Percentiles rank a stretch among this genome's conserved stretches.
Evolutionary conservation across 345 rosid genomes (phyloP).

Genomic region (Salix udensis): DNA sequence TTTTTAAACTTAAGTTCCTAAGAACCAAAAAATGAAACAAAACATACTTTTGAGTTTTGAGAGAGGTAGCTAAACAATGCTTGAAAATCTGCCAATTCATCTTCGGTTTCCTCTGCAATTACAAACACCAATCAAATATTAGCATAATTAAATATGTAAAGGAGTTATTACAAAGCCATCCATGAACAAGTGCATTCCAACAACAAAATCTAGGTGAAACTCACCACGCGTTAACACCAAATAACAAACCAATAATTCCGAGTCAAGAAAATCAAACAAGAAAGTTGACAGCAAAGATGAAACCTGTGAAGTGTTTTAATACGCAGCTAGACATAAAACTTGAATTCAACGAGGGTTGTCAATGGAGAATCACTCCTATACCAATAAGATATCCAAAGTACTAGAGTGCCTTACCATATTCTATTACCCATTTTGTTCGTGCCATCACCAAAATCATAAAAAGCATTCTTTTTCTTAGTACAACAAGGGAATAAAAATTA

Average conservation of each 20-base stretch:
- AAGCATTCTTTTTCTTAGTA: not conserved
- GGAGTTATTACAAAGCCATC: not conserved
- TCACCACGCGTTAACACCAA: not conserved
- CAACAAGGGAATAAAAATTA: not conserved
- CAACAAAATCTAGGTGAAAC: not conserved
- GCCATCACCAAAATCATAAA: not conserved
- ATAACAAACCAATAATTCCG: not conserved
- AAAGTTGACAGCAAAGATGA: not conserved
- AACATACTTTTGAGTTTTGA: constrained; percentile 42
- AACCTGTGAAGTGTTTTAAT: not conserved
- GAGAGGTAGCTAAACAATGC: constrained; percentile 50
- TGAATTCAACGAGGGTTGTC: not conserved
- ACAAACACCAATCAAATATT: not conserved
- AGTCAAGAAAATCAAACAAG: not conserved
- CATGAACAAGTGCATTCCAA: not conserved
- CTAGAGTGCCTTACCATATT: not conserved
- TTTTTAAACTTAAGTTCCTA: not conserved
- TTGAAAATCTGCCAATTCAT: constrained; percentile 60
- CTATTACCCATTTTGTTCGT: not conserved
- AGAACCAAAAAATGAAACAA: not conserved
- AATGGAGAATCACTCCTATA: not conserved
- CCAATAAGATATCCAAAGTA: not conserved
- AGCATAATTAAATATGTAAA: not conserved
- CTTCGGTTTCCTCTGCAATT: constrained; percentile 57
- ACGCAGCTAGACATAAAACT: not conserved